These are phyloP conservation scores for Aspergillus conjunctus DNA, from an alignment of 495 filamentous ascomycete genomes.

Conservation along the genomic window DNA sequence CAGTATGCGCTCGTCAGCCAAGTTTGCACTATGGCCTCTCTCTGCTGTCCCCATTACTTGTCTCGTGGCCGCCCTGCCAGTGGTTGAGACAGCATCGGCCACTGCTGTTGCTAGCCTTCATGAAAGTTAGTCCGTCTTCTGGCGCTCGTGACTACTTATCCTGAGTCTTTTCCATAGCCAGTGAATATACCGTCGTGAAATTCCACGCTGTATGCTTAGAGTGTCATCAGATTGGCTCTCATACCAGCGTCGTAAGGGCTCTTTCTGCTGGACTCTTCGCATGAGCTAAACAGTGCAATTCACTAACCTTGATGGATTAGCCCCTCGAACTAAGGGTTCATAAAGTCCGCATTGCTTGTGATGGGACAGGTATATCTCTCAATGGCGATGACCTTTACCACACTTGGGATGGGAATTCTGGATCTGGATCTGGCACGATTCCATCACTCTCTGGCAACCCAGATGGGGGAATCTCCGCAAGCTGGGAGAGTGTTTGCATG, in stretches of 20 bases:
- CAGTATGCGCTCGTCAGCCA: constrained; percentile 22
- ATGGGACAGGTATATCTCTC: constrained; percentile 36
- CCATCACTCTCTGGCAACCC: constrained; percentile 28
- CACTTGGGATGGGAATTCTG: constrained; percentile 36
- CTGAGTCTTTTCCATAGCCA: constrained; percentile 21
- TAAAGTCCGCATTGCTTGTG: constrained; percentile 32
- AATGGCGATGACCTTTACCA: constrained; percentile 38
- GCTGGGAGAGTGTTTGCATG: constrained; percentile 51
- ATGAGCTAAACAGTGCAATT: background rate
- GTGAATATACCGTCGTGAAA: constrained; percentile 20
- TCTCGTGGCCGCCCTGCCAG: background rate
- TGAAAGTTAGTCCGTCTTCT: constrained; percentile 21
- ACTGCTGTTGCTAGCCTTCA: background rate
- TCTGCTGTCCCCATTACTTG: background rate
- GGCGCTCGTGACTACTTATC: constrained; percentile 1
- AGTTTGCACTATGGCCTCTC: constrained; percentile 13
- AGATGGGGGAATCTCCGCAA: constrained; percentile 8
- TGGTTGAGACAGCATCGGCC: background rate
- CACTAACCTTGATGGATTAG: constrained; percentile 22
- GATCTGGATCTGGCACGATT: constrained; percentile 32
- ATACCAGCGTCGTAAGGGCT: constrained; percentile 17
- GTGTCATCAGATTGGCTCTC: constrained; percentile 15
- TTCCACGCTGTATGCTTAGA: constrained; percentile 24
- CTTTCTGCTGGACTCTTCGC: background rate
- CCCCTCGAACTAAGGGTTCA: constrained; percentile 31